Evolutionary conservation across 352 stramenopile species (phyloP).

Genomic region (Blastocystis hominis): DNA sequence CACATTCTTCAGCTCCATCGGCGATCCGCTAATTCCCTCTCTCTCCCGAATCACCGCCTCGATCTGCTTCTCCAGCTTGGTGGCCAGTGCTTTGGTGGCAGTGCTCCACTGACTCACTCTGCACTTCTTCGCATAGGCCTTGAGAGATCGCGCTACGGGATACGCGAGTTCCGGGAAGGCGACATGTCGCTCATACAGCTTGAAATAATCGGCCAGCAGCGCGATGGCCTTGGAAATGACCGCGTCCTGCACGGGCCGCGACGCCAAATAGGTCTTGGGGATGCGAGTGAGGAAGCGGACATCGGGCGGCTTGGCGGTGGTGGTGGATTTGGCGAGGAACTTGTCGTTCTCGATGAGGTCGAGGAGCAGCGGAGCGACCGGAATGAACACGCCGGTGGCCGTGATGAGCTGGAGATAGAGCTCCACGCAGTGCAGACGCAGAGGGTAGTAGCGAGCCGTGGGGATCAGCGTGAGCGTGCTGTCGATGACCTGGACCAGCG

Average conservation of each 20-base stretch:
- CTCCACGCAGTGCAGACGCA: constrained; percentile 89
- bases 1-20: neutral
- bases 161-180: constrained; percentile 85
- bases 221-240: constrained; percentile 81
- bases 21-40: constrained; percentile 18
- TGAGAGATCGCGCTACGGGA: constrained; percentile 52
- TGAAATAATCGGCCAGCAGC: constrained; percentile 82
- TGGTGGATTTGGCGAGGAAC: constrained; percentile 46
- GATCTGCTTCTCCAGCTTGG: constrained; percentile 55
- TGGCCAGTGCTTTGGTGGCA: neutral
- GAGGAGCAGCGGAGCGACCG: constrained; percentile 81
- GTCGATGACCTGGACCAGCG: constrained; percentile 82
- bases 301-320: constrained; percentile 62
- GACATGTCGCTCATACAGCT: constrained; percentile 86
- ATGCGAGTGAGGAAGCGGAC: constrained; percentile 63
- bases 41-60: constrained; percentile 3
- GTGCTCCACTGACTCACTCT: constrained; percentile 49
- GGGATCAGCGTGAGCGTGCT: constrained; percentile 67
- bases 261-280: constrained; percentile 61
- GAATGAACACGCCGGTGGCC: constrained; percentile 84
- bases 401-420: constrained; percentile 87
- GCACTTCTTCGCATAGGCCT: constrained; percentile 47
- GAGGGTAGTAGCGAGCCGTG: constrained; percentile 71
- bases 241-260: constrained; percentile 76
- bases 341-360: constrained; percentile 76